Evolutionary conservation across 176 grass and related monocot species (phyloP), one percentile per base, ranked within the genome.

Genomic region (Rhipidocladum racemiflorum): DNA sequence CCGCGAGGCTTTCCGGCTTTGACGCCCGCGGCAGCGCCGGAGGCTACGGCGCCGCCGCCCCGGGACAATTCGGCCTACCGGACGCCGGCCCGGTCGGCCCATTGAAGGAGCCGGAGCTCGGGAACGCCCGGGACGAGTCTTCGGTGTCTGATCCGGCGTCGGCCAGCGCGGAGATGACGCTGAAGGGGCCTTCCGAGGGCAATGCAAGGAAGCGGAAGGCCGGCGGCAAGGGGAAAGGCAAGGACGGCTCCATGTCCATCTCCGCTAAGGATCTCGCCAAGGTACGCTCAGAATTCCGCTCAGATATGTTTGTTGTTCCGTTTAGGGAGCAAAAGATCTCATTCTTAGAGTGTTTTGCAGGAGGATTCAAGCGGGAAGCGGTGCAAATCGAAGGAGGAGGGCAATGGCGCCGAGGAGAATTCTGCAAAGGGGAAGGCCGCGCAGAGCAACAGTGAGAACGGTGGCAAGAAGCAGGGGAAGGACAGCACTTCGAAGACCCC

Each of bases 201-300:
- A 86, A 89, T 91, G 87, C 87, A n/a, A 86, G 83, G 84, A 99
- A 93, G 74, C 89, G 93, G 55, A 99, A 93, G 88, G 87, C 89
- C 21, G 54, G 85, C 39, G 84, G 81, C 28, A 99, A 92, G 93
- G 97, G 85, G 63, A 99, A 92, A 89, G 87, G 76, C 85, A 99
- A 96, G 84, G 90, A 90, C 27, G 68, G 83, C 56, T 38, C 73
- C 54, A 59, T 74, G 60, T 78, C 84, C 62, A 72, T 65, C 72
- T 79, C 92, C 76, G 68, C 85, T 25, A 88, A 67, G 68, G 91
- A 88, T 88, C 64, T 79, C 61, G 9, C 78, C 0, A 96, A 93
- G 93, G 97, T 96, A 98, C 49, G 71, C 8, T 5, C 29, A 49
- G 45, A 81, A 88, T 77, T 91, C 65, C 8, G 74, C 79, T 72